Evolutionary conservation across 164 flowering plant genomes (phyloP).

Genomic region (Magnolia sinica): DNA sequence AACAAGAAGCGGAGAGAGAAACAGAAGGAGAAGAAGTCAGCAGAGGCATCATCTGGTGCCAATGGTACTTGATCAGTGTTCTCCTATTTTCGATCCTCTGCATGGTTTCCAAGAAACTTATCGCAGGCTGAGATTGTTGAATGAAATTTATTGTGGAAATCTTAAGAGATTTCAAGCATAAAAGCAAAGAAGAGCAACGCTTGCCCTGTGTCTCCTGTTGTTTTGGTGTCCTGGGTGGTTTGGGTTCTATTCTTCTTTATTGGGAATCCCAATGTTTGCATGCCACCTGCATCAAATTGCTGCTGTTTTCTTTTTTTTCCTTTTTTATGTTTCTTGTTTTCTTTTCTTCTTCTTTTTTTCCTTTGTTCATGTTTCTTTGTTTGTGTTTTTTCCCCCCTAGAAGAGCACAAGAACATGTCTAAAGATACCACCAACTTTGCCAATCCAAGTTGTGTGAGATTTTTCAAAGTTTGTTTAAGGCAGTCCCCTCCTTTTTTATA

Average conservation of each 20-base stretch:
- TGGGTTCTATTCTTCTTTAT: not conserved
- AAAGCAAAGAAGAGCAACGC: not conserved
- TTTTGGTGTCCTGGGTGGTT: not conserved
- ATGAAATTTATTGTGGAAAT: not conserved
- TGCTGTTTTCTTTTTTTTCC: no score
- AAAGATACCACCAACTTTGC: not conserved
- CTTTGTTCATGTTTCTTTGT: no score
- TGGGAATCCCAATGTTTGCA: not conserved
- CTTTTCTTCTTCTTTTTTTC: no score
- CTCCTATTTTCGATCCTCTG: not conserved
- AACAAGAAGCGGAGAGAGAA: constrained; percentile 94
- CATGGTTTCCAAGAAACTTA: not conserved
- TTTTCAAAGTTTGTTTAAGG: not conserved
- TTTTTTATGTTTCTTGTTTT: no score
- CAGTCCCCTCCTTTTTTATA: not conserved
- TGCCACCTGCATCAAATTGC: no score
- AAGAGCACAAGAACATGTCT: not conserved
- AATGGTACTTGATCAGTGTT: constrained; percentile 9
- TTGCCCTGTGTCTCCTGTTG: not conserved
- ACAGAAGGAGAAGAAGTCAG: constrained; percentile 81
- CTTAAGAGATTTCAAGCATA: not conserved
- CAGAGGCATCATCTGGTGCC: constrained; percentile 42
- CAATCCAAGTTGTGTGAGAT: not conserved
- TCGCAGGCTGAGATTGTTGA: not conserved
- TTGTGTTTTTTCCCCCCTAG: not conserved